Evolutionary conservation across 202 grass and related monocot species (phyloP), one percentile per base, ranked within the genome.

Genomic region (Dendrocalamus latiflorus): DNA sequence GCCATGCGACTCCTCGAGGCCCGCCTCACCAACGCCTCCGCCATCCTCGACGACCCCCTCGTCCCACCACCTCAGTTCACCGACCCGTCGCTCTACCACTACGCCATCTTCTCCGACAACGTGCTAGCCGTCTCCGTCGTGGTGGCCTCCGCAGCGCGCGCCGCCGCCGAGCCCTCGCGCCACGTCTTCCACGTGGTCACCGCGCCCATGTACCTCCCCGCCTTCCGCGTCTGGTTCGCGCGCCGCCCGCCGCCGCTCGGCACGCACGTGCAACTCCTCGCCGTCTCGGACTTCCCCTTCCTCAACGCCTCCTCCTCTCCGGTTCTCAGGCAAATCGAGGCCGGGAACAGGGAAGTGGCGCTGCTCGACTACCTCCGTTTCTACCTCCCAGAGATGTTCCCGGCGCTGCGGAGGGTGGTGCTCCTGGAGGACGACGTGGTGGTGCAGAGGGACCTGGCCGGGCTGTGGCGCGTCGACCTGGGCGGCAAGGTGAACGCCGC

Each of bases 161-260:
- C 90, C 55, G 85, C 89, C 6, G 81, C 86, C 15, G 85, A 93
- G 18, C 91, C 96, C 14, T 93, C 84, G 50, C 89, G 77, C 55
- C 93, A 99, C 74, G 89, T 98, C 86, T 98, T 98, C 61, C 96
- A 98, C 49, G 87, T 98, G 15, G 85, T 98, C 80, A 98, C 96
- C 44, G 93, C 94, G 51, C 93, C 93, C 45, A 98, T 93, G 93
- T 98, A 98, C 80, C 87, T 93, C 3, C 87, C 93, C 0, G 96
- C 96, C 3, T 95, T 98, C 93, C 89, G 89, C 6, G 91, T 93
- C 71, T 90, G 88, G 96, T 98, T 98, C 47, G 79, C 74, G 11
- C 91, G 90, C 68, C 79, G 93, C 6, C 87, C 93, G 25, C 87
- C 91, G 1, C 82, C 96, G 60, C 79, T 83, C 18, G 93, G 95